These are phyloP conservation scores for Microsporum canis DNA, from an alignment of 2,329 filamentous ascomycete species.

Conservation along the genomic window DNA sequence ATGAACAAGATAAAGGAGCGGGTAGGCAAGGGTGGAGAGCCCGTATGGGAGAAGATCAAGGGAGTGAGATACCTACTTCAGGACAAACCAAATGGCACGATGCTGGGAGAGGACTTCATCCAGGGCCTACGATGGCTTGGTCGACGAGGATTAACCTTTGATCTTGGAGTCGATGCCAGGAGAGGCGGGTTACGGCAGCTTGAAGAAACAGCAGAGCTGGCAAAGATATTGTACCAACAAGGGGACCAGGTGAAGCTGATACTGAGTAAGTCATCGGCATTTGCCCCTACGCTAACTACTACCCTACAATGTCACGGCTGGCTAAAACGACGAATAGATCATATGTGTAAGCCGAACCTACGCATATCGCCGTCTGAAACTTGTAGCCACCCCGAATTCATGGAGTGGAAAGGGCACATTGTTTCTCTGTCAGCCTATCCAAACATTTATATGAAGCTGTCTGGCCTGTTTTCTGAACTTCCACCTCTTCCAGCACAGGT, in stretches of 20 bases:
- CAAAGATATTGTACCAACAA: constrained; percentile 42
- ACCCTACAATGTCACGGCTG: constrained; percentile 30
- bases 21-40: constrained; percentile 34
- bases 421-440: constrained; percentile 53
- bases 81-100: constrained; percentile 56
- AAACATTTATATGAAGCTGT: constrained; percentile 81
- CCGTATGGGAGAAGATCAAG: constrained; percentile 55
- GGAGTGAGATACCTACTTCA: constrained; percentile 79
- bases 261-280: background rate
- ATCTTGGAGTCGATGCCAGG: constrained; percentile 72
- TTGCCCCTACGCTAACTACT: background rate
- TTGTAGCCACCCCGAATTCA: constrained; percentile 44
- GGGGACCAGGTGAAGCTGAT: background rate
- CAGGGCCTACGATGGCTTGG: constrained; percentile 55
- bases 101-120: constrained; percentile 54
- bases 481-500: constrained; percentile 30
- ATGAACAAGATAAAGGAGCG: constrained; percentile 47
- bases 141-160: constrained; percentile 56
- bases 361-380: constrained; percentile 43
- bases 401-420: constrained; percentile 59
- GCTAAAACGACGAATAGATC: constrained; percentile 46
- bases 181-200: constrained; percentile 63
- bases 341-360: constrained; percentile 80
- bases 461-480: constrained; percentile 73
- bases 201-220: constrained; percentile 59